Percentiles rank a stretch among this genome's conserved stretches.
phyloP scores from a whole-genome alignment of 1,284 basidiomycete species.

The Naganishia cerealis region DNA sequence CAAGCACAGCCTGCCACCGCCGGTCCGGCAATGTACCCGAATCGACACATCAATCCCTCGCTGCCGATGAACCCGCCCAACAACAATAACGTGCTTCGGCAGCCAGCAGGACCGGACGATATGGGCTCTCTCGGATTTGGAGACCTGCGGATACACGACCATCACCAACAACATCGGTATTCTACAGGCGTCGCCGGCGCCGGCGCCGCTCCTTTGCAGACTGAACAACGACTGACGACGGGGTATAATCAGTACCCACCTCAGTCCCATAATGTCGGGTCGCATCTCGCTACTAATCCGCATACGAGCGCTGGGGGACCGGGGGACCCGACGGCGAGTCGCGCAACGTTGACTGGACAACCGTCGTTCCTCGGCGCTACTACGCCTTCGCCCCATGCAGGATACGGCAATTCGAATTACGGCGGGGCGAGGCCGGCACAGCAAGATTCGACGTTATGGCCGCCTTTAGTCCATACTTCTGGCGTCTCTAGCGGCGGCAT shows the following conservation, averaged over 20 bases:
- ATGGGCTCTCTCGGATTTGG: slow-evolving; percentile 17
- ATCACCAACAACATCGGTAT: background rate
- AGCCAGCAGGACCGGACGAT: slow-evolving; percentile 24
- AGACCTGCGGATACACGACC: slow-evolving; percentile 21
- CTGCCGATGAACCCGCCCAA: background rate
- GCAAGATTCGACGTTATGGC: slow-evolving; percentile 11
- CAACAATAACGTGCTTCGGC: slow-evolving; percentile 1
- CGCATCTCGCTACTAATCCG: background rate
- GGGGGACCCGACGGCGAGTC: background rate
- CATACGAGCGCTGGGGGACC: background rate
- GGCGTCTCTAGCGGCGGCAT: background rate
- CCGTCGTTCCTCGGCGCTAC: background rate
- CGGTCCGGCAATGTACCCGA: background rate
- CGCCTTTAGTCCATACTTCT: background rate
- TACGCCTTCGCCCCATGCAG: background rate
- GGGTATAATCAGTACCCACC: background rate
- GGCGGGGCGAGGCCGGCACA: background rate
- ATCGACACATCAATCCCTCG: background rate
- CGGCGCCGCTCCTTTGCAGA: background rate
- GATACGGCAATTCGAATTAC: background rate
- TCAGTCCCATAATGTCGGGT: too few relatives aligned
- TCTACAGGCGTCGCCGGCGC: background rate
- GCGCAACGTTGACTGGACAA: background rate
- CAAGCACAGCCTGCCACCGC: background rate
- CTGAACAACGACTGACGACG: background rate